Percentiles rank a stretch among this genome's conserved stretches.
These are phyloP conservation scores for Apiospora hydei DNA, from an alignment of 2,329 filamentous ascomycete genomes.

Conservation along the genomic window DNA sequence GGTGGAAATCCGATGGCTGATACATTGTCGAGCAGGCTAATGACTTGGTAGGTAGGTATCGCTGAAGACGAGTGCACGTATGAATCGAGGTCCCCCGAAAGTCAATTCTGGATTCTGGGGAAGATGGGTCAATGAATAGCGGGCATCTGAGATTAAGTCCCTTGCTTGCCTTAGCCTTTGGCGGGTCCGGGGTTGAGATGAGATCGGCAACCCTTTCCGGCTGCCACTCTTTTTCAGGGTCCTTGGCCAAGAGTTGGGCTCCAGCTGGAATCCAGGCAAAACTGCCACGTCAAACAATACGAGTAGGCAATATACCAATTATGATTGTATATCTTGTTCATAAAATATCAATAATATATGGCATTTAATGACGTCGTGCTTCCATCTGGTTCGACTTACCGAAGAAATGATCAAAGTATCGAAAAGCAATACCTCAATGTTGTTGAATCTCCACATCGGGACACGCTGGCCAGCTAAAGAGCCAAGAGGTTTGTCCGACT, in stretches of 20 bases:
- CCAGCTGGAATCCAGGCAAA: neutral
- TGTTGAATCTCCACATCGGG: neutral
- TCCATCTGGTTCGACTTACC: neutral
- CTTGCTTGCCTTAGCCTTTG: neutral
- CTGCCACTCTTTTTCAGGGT: neutral
- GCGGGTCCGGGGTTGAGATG: conserved; percentile 1
- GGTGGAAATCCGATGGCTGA: neutral
- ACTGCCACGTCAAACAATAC: neutral
- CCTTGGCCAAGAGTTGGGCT: neutral
- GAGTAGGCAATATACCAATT: conserved; percentile 2
- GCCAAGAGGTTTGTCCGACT: neutral
- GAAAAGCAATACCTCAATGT: neutral
- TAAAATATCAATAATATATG: neutral
- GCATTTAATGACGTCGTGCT: neutral
- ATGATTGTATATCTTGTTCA: neutral
- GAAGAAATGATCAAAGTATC: neutral
- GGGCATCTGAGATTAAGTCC: neutral
- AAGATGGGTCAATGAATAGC: conserved; percentile 7
- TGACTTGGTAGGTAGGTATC: neutral
- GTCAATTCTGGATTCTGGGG: conserved; percentile 8
- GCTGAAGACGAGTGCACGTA: neutral
- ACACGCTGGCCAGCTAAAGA: neutral
- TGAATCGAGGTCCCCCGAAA: neutral
- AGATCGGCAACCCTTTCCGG: neutral
- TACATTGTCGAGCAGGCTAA: neutral